phyloP scores from a whole-genome alignment of 2,329 filamentous ascomycete genomes.

The Beauveria sp. region DNA sequence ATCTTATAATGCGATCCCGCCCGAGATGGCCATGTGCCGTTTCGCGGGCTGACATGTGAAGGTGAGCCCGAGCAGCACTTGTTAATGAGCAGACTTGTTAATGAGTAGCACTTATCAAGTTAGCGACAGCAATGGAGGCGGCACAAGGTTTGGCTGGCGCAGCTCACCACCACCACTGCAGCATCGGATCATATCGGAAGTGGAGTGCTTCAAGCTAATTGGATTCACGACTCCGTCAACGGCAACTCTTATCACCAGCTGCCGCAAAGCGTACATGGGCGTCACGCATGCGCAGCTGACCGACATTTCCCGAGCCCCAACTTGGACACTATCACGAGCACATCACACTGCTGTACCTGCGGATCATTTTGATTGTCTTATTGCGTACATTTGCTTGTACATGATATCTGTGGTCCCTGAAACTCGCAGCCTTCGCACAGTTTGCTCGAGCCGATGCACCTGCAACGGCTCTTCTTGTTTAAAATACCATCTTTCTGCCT shows the following conservation, averaged over 20 bases:
- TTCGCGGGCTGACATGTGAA: neutral
- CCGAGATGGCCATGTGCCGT: neutral
- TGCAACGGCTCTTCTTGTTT: neutral
- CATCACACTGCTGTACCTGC: neutral
- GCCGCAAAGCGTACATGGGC: neutral
- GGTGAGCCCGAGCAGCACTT: neutral
- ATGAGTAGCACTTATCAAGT: neutral
- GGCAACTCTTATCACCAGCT: neutral
- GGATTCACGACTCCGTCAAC: neutral
- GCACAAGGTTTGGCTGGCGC: neutral
- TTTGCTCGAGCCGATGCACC: neutral
- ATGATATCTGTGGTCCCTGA: neutral
- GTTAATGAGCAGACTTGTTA: no score
- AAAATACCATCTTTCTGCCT: neutral
- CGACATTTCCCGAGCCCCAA: neutral
- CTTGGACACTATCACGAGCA: neutral
- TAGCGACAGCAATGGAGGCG: neutral
- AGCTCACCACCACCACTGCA: neutral
- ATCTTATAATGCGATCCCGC: neutral
- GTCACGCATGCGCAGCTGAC: neutral
- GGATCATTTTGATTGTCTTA: neutral
- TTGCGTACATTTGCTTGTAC: slow-evolving; percentile 1
- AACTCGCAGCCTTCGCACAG: neutral
- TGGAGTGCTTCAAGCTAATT: neutral
- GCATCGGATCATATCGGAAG: slow-evolving; percentile 7